Conservation (phyloP, 495 filamentous ascomycete genomes). For the Aspergillus nidulans region DNA sequence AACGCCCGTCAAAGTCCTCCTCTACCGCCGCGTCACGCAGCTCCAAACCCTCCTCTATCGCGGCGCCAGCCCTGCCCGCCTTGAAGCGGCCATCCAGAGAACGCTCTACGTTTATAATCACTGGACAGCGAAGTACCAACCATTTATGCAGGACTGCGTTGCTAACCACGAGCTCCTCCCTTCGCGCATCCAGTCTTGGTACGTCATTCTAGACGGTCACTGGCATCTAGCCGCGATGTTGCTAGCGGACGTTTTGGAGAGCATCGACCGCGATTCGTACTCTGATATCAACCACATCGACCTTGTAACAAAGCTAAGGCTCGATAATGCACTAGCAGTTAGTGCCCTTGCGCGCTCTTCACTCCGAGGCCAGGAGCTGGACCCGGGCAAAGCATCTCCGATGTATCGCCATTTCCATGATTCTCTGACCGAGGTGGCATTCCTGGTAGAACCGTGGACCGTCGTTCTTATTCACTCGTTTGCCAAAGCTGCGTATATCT, state of each 20-base stretch:
- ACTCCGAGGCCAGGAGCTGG: neutral
- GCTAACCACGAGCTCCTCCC: neutral
- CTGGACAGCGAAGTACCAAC: neutral
- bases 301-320: neutral
- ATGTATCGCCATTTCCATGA: neutral
- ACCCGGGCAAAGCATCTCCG: neutral
- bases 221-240: constrained; percentile 4
- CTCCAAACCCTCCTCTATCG: constrained; percentile 3
- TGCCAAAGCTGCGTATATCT: neutral
- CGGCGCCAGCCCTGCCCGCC: neutral
- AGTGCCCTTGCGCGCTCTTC: neutral
- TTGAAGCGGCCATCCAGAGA: neutral
- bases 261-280: neutral
- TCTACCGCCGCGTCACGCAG: constrained; percentile 4
- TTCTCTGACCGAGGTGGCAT: neutral
- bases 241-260: neutral
- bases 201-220: neutral
- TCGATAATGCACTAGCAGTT: neutral
- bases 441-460: constrained; percentile 1
- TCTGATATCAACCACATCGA: neutral
- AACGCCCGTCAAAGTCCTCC: constrained; percentile 3
- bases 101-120: neutral
- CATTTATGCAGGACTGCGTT: constrained; percentile 1
- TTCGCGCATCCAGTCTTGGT: neutral
- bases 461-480: neutral